phyloP scores from a whole-genome alignment of 305 asterid genomes.

The Fraxinus paxiana region DNA sequence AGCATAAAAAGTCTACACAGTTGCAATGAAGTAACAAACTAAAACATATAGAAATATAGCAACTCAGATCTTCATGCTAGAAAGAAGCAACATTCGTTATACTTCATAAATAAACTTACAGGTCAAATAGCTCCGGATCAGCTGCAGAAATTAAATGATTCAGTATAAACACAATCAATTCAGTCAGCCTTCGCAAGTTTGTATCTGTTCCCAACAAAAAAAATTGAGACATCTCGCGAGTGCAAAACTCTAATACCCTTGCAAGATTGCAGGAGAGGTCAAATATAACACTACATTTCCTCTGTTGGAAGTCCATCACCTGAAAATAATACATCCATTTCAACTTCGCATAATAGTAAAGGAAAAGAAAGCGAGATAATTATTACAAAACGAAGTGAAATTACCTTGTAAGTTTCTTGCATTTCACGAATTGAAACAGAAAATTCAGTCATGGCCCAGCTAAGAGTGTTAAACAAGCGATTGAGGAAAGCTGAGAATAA shows the following conservation, averaged over 20 bases:
- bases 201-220: conserved; percentile 73
- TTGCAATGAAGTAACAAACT: not conserved
- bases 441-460: conserved; percentile 98
- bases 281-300: conserved; percentile 83
- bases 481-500: conserved; percentile 85
- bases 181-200: conserved; percentile 73
- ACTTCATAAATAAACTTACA: conserved; percentile 44
- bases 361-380: not conserved
- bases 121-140: conserved; percentile 73
- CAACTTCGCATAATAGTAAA: conserved; percentile 6
- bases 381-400: not conserved
- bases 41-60: not conserved
- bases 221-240: conserved; percentile 80
- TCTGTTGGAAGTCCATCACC: conserved; percentile 83
- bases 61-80: not conserved
- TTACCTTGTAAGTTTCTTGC: conserved; percentile 93
- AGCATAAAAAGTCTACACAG: not conserved
- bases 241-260: conserved; percentile 81
- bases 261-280: conserved; percentile 94
- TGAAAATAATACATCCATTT: conserved; percentile 31
- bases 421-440: conserved; percentile 86
- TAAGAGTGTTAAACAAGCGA: conserved; percentile 77
- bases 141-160: conserved; percentile 65
- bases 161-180: conserved; percentile 69
- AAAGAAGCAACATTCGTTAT: not conserved